A percentile compares a stretch with the other conserved stretches of the same genome.
Conservation (phyloP, 257 asterid genomes). For the Przewalskia tangutica region DNA sequence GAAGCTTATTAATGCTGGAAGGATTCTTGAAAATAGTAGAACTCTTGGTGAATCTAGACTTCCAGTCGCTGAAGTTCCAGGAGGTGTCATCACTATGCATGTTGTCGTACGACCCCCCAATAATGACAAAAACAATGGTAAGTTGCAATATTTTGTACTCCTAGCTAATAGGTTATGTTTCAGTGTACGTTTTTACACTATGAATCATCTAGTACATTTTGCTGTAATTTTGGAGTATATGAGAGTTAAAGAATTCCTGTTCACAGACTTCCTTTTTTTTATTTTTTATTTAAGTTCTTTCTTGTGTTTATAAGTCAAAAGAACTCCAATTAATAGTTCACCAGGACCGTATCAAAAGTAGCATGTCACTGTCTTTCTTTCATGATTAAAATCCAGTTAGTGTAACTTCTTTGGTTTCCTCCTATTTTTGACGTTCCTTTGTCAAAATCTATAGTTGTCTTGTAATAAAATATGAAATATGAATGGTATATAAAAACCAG, state of each 20-base stretch:
- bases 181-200: neutral
- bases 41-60: constrained; percentile 71
- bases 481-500: neutral
- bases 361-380: too few relatives aligned
- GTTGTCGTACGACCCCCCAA: constrained; percentile 69
- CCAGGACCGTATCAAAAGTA: too few relatives aligned
- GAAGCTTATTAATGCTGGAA: constrained; percentile 81
- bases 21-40: constrained; percentile 70
- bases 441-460: neutral
- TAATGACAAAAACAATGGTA: constrained; percentile 59
- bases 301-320: too few relatives aligned
- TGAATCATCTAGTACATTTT: too few relatives aligned
- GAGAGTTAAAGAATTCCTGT: too few relatives aligned
- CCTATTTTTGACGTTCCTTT: too few relatives aligned
- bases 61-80: constrained; percentile 76
- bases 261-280: neutral
- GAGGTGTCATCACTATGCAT: constrained; percentile 79
- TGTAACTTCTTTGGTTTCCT: too few relatives aligned
- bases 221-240: too few relatives aligned
- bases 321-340: neutral
- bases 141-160: neutral
- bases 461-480: neutral
- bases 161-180: neutral
- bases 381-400: too few relatives aligned
- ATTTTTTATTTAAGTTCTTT: too few relatives aligned